phyloP scores from a whole-genome alignment of 305 asterid species.

The Fraxinus angustifolia region DNA sequence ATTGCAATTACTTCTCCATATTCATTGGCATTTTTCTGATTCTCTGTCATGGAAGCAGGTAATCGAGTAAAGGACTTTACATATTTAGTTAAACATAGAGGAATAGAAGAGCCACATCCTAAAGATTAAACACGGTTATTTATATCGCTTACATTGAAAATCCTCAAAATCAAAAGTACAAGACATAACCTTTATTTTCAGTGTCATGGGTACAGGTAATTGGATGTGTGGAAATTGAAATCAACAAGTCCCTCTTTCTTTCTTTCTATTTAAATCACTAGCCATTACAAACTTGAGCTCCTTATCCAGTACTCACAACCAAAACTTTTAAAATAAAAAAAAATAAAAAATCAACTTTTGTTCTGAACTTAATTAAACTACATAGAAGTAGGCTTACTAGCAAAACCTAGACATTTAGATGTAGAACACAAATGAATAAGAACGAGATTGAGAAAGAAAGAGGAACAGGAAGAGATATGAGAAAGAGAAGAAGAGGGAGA shows the following conservation, averaged over 20 bases:
- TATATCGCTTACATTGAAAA: conserved; percentile 3
- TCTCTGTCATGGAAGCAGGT: not conserved
- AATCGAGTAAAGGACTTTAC: conserved; percentile 9
- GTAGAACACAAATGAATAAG: not conserved
- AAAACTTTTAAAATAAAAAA: not conserved
- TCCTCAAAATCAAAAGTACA: not conserved
- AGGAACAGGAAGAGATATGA: not conserved
- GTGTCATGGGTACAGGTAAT: not conserved
- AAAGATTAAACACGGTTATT: not conserved
- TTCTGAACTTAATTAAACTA: not conserved
- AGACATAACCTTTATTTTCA: not conserved
- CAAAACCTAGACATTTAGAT: not conserved
- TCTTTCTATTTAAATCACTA: not conserved
- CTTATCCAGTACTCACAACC: not conserved
- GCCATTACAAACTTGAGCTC: not conserved
- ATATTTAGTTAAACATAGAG: conserved; percentile 7
- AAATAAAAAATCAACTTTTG: not conserved
- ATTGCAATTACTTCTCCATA: conserved; percentile 10
- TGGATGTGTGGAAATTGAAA: not conserved
- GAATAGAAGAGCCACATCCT: not conserved
- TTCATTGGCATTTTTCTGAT: not conserved
- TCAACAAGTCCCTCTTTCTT: not conserved
- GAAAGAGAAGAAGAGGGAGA: not conserved
- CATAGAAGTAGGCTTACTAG: not conserved
- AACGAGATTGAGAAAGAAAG: not conserved